These are phyloP conservation scores for Parastagonospora avenae DNA, from an alignment of 2,329 filamentous ascomycete species.

Conservation along the genomic window DNA sequence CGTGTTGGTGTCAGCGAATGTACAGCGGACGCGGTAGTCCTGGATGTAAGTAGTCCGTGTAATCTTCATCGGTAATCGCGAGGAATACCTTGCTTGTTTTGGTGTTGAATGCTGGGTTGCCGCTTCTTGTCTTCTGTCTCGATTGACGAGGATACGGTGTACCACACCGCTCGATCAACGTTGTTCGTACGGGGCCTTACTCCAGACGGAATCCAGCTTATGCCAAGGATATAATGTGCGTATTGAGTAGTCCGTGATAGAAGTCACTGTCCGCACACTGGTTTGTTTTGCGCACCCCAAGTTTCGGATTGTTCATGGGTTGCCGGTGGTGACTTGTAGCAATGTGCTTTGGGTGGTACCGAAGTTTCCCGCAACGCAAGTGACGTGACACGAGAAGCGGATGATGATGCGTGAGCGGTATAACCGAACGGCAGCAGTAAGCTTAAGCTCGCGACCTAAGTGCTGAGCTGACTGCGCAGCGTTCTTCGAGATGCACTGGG, in stretches of 20 bases:
- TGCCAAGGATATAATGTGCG: too few relatives aligned
- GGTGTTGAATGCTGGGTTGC: not conserved
- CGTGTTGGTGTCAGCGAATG: conserved; percentile 2
- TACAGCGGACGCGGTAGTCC: conserved; percentile 10
- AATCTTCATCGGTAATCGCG: conserved; percentile 10
- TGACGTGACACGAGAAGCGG: conserved; percentile 16
- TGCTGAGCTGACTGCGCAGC: conserved; percentile 11
- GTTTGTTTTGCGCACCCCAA: not conserved
- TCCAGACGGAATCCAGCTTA: conserved; percentile 3
- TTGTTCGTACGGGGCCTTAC: not conserved
- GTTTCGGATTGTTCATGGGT: not conserved
- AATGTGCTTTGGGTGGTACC: conserved; percentile 4
- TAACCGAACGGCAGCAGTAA: conserved; percentile 22
- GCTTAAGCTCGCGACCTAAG: conserved; percentile 20
- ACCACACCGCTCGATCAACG: conserved; percentile 16
- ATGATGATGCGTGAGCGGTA: conserved; percentile 12
- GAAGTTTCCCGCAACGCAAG: conserved; percentile 5
- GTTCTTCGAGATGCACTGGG: not conserved
- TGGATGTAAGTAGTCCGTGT: not conserved
- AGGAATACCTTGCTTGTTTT: not conserved
- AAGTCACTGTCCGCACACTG: not conserved
- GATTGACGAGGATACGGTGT: conserved; percentile 13
- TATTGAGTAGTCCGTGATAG: conserved; percentile 9
- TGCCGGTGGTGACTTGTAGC: conserved; percentile 2
- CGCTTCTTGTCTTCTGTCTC: not conserved